Base-by-base conservation (phyloP, 208 protist species). In the Wallacemonas sp. region DNA sequence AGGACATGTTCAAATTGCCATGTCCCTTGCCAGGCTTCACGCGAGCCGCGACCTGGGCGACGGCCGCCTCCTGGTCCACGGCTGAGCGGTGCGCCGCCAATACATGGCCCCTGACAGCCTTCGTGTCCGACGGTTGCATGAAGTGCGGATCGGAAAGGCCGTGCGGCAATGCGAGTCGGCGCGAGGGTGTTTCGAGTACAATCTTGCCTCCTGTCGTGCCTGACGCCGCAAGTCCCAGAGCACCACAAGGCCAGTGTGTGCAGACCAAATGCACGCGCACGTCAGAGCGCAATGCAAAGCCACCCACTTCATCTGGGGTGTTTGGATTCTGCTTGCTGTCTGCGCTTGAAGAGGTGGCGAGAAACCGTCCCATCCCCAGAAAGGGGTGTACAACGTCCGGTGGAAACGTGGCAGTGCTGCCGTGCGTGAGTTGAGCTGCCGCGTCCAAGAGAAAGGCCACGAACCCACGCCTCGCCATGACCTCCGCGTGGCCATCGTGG, bases 21-120 rank as follows among this genome's bases (percentile, higher is more conserved):
- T 62, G 66, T 0, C 93, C 93, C 26, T 83, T 80, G 19, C 93
- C 93, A 21, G 93, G 93, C 68, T 97, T 97, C 30, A 95, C 76
- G n/a, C 89, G 83, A 0, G 47, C 46, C 14, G 28, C 66, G 42
- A 62, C 72, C 11, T 31, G 21, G 12, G 45, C 30, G 21, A 73
- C 59, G 19, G n/a, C 14, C 11, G 46, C 62, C 19, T 74, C 75
- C n/a, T 39, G 72, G 72, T 90, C 79, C 24, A 69, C 22, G 8
- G 66, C 27, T 1, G 70, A 72, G 21, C 76, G 39, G 67, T 94
- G 88, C 5, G 73, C 68, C 19, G 85, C 88, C 5, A 94, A 6
- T 21, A 51, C 11, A 59, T 89, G 77, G 1, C 68, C 59, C 21
- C 21, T 24, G 28, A 83, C 71, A 17, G 5, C 24, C 33, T 47